Base-by-base conservation (phyloP, 495 filamentous ascomycete species). In the Penicillium simplicissimum region DNA sequence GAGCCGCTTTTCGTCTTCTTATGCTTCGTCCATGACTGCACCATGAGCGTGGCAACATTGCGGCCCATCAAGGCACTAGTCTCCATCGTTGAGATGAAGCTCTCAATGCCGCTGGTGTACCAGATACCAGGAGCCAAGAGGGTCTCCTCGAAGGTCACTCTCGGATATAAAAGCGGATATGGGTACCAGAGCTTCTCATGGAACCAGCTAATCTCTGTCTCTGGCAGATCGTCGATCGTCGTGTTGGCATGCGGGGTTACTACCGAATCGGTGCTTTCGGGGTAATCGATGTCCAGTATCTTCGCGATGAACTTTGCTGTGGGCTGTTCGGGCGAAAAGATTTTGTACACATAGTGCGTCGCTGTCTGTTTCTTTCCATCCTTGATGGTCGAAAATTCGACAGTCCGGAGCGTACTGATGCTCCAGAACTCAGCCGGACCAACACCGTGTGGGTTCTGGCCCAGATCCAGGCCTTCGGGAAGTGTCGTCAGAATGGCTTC, bases 41-140 rank as follows among this genome's bases (percentile, higher is more conserved):
- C 79, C 52, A 97, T 83, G 42, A 98, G 76, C 28, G 82, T 81
- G 13, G 95, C 95, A 38, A 98, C 89, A 76, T 98, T 98, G 82
- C 86, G 93, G 0, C 95, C 95, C 94, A 96, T 96, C 67, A 98
- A 72, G 0, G 89, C 88, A 71, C 89, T 98, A 8, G 96, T 99
- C 81, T 99, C 95, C 95, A 99, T 99, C 0, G 95, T 97, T 14
- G 87, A 92, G 60, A 98, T 96, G 67, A 98, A 97, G 64, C 87
- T 88, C 76, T 98, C 95, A 55, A 98, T 96, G 0, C 90, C 94
- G 43, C 89, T 87, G 0, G 95, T 98, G 71, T 98, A 98, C 84
- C 90, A 97, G 13, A 98, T 69, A 55, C 70, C 64, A 9, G 73
- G 71, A 7, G 76, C 88, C 2, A 98, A 71, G 58, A 86, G 79